phyloP scores from a whole-genome alignment of 352 stramenopile species.

The Phytophthora megakarya region DNA sequence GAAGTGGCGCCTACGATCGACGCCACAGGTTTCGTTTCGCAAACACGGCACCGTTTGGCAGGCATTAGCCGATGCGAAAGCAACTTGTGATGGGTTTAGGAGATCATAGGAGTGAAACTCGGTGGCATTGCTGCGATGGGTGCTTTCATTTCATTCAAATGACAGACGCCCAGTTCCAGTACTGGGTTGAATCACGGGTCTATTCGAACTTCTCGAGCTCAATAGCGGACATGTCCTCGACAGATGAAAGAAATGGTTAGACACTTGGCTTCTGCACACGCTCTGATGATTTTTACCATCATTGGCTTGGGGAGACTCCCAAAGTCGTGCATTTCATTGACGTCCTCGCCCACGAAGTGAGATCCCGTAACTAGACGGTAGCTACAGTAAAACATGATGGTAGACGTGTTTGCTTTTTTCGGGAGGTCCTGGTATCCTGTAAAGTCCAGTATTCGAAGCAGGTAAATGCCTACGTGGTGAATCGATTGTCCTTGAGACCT shows the following conservation, averaged over 20 bases:
- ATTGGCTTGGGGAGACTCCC: no score
- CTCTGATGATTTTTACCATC: no score
- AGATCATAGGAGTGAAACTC: slow-evolving; percentile 17
- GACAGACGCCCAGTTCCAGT: slow-evolving; percentile 19
- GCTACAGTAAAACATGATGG: no score
- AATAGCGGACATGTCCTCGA: slow-evolving; percentile 18
- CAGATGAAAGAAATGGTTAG: slow-evolving; percentile 33
- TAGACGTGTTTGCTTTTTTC: no score
- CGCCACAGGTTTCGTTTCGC: slow-evolving; percentile 34
- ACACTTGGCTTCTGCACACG: slow-evolving; percentile 47
- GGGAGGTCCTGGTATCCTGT: no score
- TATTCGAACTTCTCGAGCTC: slow-evolving; percentile 26
- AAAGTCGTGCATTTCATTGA: no score
- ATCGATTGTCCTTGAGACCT: no score
- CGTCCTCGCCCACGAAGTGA: no score
- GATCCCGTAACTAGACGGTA: no score
- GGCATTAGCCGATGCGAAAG: slow-evolving; percentile 19
- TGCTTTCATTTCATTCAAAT: slow-evolving; percentile 14
- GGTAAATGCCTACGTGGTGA: no score
- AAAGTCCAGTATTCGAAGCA: no score
- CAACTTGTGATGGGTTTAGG: slow-evolving; percentile 24
- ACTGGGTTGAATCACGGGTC: background rate
- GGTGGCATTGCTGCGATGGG: slow-evolving; percentile 12
- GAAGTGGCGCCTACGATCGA: slow-evolving; percentile 27
- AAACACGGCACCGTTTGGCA: slow-evolving; percentile 36